Evolutionary conservation across 805 yeast species (phyloP).

Genomic region (Candida insectalens): DNA sequence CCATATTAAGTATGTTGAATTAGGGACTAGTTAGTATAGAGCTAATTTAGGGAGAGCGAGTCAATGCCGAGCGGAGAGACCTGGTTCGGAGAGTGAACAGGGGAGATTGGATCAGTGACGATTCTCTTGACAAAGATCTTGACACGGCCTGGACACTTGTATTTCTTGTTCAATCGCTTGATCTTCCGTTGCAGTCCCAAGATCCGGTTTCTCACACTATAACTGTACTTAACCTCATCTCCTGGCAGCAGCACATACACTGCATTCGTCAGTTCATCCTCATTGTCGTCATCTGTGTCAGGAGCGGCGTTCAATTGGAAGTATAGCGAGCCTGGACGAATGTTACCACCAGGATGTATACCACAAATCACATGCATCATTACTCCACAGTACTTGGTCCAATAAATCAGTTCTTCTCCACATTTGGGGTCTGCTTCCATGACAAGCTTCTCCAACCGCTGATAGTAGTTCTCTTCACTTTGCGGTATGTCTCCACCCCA

Average conservation of each 20-base stretch:
- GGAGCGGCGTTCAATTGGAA: constrained; percentile 27
- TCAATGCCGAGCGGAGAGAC: no score
- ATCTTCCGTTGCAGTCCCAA: constrained; percentile 50
- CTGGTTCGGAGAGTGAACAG: no score
- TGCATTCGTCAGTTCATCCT: constrained; percentile 8
- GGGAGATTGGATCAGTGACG: no score
- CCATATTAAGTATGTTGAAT: no score
- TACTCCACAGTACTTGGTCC: constrained; percentile 67
- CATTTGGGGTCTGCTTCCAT: constrained; percentile 30
- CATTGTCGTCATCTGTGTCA: background rate
- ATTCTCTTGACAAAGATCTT: no score
- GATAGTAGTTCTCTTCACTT: constrained; percentile 36
- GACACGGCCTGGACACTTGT: constrained; percentile 37
- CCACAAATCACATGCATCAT: constrained; percentile 73
- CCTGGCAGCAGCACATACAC: constrained; percentile 29
- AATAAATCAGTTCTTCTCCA: constrained; percentile 46
- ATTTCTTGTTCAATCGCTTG: constrained; percentile 40
- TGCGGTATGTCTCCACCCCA: constrained; percentile 77
- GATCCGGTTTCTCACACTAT: constrained; percentile 49
- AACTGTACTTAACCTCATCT: constrained; percentile 49
- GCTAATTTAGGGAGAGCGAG: no score
- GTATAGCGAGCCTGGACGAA: constrained; percentile 47
- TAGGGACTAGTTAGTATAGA: no score
- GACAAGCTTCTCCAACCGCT: constrained; percentile 38
- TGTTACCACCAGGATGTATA: constrained; percentile 74